Evolutionary conservation across 495 filamentous ascomycete species (phyloP).

Genomic region (Aspergillus bertholletiae): DNA sequence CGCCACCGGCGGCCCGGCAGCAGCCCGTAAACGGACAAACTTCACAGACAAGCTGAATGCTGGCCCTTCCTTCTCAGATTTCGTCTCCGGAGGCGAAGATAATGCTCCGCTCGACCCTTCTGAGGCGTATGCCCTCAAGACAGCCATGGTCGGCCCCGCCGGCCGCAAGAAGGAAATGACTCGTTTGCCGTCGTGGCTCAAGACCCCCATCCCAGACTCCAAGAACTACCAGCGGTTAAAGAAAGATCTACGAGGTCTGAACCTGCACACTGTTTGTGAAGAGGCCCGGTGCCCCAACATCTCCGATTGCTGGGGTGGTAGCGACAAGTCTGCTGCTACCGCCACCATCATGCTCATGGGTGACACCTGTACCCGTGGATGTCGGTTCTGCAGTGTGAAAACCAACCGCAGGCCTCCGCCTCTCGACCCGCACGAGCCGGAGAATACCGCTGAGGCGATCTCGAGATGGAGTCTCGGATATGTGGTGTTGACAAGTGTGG

Average conservation of each 20-base stretch:
- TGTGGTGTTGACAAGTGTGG: constrained; percentile 89
- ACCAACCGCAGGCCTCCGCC: constrained; percentile 73
- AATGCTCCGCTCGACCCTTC: constrained; percentile 55
- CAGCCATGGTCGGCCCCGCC: constrained; percentile 77
- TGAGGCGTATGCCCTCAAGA: constrained; percentile 60
- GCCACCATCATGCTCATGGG: constrained; percentile 99
- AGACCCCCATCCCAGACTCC: constrained; percentile 83
- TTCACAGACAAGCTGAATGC: constrained; percentile 80
- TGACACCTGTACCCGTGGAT: constrained; percentile 95
- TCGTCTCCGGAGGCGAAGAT: constrained; percentile 54
- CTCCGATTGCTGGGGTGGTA: constrained; percentile 94
- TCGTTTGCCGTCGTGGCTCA: constrained; percentile 88
- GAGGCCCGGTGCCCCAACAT: constrained; percentile 98
- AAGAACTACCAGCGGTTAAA: constrained; percentile 93
- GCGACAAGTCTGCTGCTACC: constrained; percentile 81
- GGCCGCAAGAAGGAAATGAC: constrained; percentile 83
- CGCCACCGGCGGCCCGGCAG: constrained; percentile 26
- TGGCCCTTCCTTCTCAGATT: constrained; percentile 82
- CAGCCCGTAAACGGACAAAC: constrained; percentile 50
- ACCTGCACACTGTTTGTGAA: constrained; percentile 94
- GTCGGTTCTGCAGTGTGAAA: constrained; percentile 96
- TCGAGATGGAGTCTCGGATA: constrained; percentile 92
- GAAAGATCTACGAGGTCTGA: constrained; percentile 82
- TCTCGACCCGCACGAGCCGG: constrained; percentile 92
- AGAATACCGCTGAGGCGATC: constrained; percentile 93